Percentiles rank a stretch among this genome's conserved stretches.
Evolutionary conservation across 2,329 filamentous ascomycete genomes (phyloP).

Genomic region (Aspergillus sojae): DNA sequence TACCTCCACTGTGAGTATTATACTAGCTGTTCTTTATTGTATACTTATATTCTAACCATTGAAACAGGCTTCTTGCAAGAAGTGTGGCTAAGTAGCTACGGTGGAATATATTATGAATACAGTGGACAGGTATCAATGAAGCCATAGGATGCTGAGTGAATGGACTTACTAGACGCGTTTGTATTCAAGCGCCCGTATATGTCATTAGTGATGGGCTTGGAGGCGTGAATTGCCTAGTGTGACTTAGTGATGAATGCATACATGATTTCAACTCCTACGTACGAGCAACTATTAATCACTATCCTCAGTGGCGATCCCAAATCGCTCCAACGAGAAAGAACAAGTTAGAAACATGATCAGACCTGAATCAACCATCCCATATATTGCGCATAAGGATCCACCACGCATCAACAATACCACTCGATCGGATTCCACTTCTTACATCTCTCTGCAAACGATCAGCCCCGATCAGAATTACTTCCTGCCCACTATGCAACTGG

Average conservation of each 20-base stretch:
- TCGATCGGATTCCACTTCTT: no score
- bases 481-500: no score
- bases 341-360: no score
- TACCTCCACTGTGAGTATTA: background rate
- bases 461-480: no score
- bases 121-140: no score
- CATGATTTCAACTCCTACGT: background rate
- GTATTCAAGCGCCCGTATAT: background rate
- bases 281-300: background rate
- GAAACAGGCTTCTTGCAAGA: background rate
- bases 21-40: background rate
- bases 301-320: background rate
- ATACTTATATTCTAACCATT: background rate
- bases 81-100: background rate
- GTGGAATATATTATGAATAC: background rate
- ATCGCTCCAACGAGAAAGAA: no score
- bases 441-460: no score
- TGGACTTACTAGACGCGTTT: background rate
- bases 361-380: no score
- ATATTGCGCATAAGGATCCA: no score
- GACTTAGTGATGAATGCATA: background rate
- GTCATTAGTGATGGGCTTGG: background rate
- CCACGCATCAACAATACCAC: no score
- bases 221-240: background rate
- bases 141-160: no score